phyloP scores from a whole-genome alignment of 2,329 filamentous ascomycete species.

The Botrytis pseudocinerea region DNA sequence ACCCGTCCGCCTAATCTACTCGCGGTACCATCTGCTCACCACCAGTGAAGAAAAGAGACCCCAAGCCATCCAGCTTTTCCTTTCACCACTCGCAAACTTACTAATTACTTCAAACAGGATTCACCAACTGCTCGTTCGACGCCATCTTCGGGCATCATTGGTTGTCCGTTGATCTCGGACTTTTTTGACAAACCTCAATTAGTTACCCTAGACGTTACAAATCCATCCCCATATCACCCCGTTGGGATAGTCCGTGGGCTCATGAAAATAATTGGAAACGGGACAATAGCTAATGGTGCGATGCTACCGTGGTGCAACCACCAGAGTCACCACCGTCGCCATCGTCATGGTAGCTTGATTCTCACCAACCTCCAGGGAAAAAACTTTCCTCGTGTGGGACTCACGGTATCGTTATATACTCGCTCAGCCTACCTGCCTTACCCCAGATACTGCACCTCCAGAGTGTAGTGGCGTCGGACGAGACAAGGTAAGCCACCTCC shows the following conservation, averaged over 20 bases:
- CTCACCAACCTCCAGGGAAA: slow-evolving; percentile 9
- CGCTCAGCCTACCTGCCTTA: slow-evolving; percentile 32
- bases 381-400: slow-evolving; percentile 21
- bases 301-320: neutral
- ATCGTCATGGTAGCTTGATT: slow-evolving; percentile 5
- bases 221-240: slow-evolving; percentile 15
- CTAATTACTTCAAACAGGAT: neutral
- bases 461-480: slow-evolving; percentile 36
- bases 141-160: slow-evolving; percentile 22
- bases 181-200: slow-evolving; percentile 28
- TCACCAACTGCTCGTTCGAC: neutral
- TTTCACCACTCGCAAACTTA: neutral
- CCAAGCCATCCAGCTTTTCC: neutral
- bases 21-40: slow-evolving; percentile 10
- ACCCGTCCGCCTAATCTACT: slow-evolving; percentile 1
- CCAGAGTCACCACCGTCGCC: slow-evolving; percentile 5
- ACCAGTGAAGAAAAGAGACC: neutral
- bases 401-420: slow-evolving; percentile 32
- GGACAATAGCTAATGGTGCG: neutral
- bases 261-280: slow-evolving; percentile 23
- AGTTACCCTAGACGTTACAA: slow-evolving; percentile 35
- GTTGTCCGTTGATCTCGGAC: slow-evolving; percentile 30
- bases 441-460: slow-evolving; percentile 36
- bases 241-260: slow-evolving; percentile 27
- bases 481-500: slow-evolving; percentile 40